Evolutionary conservation across 208 protist genomes (phyloP).

Genomic region (Acanthamoeba culbertsoni): DNA sequence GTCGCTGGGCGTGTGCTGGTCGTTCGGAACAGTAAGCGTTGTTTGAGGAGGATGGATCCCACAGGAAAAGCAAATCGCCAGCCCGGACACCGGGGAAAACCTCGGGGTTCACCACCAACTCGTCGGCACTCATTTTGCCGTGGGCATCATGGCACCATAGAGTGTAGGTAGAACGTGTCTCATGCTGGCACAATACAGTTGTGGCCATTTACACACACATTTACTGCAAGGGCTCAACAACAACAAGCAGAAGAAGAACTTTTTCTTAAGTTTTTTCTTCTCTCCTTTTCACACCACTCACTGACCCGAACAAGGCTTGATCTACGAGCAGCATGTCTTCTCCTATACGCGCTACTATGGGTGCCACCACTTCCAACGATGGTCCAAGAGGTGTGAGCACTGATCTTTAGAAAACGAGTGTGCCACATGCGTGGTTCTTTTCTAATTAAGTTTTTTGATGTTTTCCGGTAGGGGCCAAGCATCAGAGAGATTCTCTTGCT

Average conservation of each 20-base stretch:
- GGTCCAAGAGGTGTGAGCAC: neutral
- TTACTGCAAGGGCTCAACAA: neutral
- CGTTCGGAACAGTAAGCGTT: neutral
- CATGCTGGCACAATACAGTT: neutral
- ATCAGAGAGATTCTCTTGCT: neutral
- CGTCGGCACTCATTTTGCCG: conserved; percentile 26
- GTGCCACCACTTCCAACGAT: neutral
- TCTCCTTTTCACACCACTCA: neutral
- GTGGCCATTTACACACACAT: neutral
- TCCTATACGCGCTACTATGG: neutral
- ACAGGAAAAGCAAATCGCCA: conserved; percentile 3
- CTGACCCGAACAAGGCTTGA: neutral
- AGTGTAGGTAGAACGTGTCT: neutral
- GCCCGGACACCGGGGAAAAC: neutral
- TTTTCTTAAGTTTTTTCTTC: neutral
- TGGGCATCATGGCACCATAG: conserved; percentile 35
- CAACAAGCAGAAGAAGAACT: neutral
- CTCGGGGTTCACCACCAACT: conserved; percentile 37
- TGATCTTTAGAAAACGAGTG: neutral
- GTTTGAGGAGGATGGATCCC: neutral
- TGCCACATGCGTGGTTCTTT: neutral
- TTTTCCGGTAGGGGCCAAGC: neutral
- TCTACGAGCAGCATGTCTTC: neutral
- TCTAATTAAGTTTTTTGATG: neutral
- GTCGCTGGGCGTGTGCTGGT: neutral